Evolutionary conservation across 352 stramenopile species (phyloP).

Genomic region (Peronosclerospora sorghi): DNA sequence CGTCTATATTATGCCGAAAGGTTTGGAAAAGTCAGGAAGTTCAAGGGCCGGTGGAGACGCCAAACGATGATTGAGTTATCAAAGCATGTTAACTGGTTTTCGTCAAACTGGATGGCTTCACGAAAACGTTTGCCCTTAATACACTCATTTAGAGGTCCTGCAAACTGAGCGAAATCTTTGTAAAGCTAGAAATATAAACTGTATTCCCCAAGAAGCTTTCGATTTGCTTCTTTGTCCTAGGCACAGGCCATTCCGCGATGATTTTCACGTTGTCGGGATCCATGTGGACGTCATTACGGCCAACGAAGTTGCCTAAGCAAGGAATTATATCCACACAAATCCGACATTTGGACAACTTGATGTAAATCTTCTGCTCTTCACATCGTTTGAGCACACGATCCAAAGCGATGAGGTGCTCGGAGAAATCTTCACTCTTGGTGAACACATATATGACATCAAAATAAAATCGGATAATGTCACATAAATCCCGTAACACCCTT

Average conservation of each 20-base stretch:
- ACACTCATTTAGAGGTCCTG: not conserved
- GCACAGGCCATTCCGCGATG: not conserved
- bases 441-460: constrained; percentile 3
- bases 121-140: not conserved
- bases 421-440: not conserved
- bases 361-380: constrained; percentile 1
- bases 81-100: not conserved
- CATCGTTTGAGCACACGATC: constrained; percentile 1
- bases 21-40: too few relatives aligned
- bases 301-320: not conserved
- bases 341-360: constrained; percentile 1
- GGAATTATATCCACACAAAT: constrained; percentile 1
- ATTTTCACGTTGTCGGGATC: not conserved
- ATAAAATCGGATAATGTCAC: not conserved
- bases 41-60: not conserved
- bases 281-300: not conserved
- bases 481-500: not conserved
- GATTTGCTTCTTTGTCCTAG: not conserved
- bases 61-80: not conserved
- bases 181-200: not conserved
- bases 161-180: constrained; percentile 1
- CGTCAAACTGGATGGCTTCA: not conserved
- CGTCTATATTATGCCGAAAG: too few relatives aligned
- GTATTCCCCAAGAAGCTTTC: constrained; percentile 1
- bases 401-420: not conserved